Evolutionary conservation across 2,329 filamentous ascomycete species (phyloP).

Genomic region (Hymenoscyphus linearis): DNA sequence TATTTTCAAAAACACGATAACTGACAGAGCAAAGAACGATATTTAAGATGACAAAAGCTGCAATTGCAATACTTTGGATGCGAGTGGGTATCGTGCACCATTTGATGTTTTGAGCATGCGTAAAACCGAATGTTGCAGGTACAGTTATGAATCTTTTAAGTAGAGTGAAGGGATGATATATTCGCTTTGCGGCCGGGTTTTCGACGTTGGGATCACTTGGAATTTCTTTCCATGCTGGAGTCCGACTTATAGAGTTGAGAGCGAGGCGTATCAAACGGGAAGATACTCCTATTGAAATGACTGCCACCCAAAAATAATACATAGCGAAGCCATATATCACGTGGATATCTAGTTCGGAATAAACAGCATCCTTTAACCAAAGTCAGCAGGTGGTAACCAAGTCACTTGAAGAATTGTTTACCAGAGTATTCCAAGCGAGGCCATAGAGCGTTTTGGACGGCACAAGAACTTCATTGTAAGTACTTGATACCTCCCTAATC

Average conservation of each 20-base stretch:
- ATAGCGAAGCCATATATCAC: constrained; percentile 37
- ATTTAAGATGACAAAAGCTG: constrained; percentile 37
- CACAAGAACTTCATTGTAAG: background rate
- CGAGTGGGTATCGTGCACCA: constrained; percentile 38
- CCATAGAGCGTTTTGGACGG: background rate
- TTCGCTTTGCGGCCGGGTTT: background rate
- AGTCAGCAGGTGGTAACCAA: background rate
- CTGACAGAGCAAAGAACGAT: constrained; percentile 18
- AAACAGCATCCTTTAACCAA: constrained; percentile 31
- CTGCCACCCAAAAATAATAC: constrained; percentile 38
- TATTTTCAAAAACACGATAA: constrained; percentile 5
- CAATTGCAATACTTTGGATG: constrained; percentile 38
- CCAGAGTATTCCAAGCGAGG: background rate
- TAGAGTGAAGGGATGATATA: constrained; percentile 22
- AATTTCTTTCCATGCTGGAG: background rate
- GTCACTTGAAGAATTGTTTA: background rate
- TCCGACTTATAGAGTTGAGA: background rate
- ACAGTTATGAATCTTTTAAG: constrained; percentile 33
- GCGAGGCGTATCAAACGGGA: constrained; percentile 28
- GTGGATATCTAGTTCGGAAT: constrained; percentile 35
- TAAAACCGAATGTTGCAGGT: constrained; percentile 41
- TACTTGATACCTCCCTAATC: background rate
- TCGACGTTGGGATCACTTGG: background rate
- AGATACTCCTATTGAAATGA: constrained; percentile 35
- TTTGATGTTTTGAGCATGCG: constrained; percentile 30